Base-by-base conservation (phyloP, 352 stramenopile genomes). In the Phytophthora podocarpi region DNA sequence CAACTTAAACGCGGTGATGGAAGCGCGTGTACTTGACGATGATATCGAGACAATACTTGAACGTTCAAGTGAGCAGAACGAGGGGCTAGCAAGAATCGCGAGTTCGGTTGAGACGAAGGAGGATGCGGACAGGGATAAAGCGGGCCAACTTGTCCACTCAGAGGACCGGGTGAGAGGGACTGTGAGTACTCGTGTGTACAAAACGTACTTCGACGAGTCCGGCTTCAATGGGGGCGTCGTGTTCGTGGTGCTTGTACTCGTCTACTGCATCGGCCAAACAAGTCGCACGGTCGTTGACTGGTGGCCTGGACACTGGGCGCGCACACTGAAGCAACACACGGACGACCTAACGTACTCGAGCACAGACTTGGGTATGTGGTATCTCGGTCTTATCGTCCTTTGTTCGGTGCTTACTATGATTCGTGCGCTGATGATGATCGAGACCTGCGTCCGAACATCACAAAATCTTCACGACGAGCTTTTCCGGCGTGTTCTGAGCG, bases 381-480 rank as follows among this genome's bases (percentile, higher is more conserved):
- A 83, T 47, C 59, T 82, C 28, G 63, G 61, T 0, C 61, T 81
- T 34, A 64, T 81, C 24, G 49, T 74, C 0, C 9, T 74, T 1
- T 78, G 72, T 21, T 15, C 66, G 0, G 16, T 71, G 2, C 8
- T 78, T 0, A 71, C 59, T 1, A 35, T 83, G 2, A 50, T 5
- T 0, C 73, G 73, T 8, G 67, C 50, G 0, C 3, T 83, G 12
- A 56, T 80, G 30, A 59, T 83, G 13, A 80, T 80, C 28, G 71
- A 77, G 20, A 64, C 51, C 5, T 78, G 63, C 41, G 58, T 85
- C 27, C 72, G 64, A 2, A 69, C 55, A 2, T 76, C 70, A 3
- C 64, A 76, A 43, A 58, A 68, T n/a, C 54, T 85, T 24, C 76
- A 82, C 35, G 57, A 85, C 26, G 66, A 82, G n/a, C 64, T 80